Evolutionary conservation across 1,139 yeast species (phyloP), one percentile per base, ranked within the genome.

Genomic region (Kodamaea fungicola): DNA sequence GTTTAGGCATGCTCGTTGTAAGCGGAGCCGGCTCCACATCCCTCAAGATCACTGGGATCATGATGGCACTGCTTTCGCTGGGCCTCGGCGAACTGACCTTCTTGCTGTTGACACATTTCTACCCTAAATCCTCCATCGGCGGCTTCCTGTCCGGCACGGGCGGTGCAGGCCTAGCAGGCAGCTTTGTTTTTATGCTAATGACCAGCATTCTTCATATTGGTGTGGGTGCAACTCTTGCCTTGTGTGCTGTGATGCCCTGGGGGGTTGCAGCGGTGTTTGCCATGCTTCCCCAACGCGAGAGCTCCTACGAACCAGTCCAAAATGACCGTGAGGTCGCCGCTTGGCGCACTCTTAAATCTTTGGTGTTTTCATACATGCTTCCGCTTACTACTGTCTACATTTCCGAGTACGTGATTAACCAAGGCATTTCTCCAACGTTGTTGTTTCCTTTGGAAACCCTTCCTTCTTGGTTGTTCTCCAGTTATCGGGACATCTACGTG

Each of bases 71-170:
- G 1, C 52, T 79, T 5, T 83, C 95, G 10, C 83, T 96, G 1
- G 97, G 97, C 0, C 61, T 89, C 22, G 98, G 98, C 0, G 98
- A 92, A 54, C 69, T 86, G 12, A 85, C 96, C 0, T 92, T 90
- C 47, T 62, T 92, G 34, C 95, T 86, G 55, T 64, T 92, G 57
- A 86, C 96, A 1, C 95, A 88, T 55, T 78, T 65, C 49, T 82
- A 75, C 51, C 69, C 69, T 12, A 71, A 72, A 25, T 55, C 61
- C 12, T 72, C 96, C 2, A 67, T 92, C 33, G 80, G 85, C 34
- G 97, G 95, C 0, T 92, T 94, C 76, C 84, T 95, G 27, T 76
- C 89, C 9, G 98, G 98, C 0, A 92, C 97, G 0, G 97, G 97
- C 1, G 95, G 88, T 8, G 97, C 98, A 0, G 97, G 97, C 0